Evolutionary conservation across 2,329 filamentous ascomycete genomes (phyloP).

Genomic region (Colletotrichum camelliae): DNA sequence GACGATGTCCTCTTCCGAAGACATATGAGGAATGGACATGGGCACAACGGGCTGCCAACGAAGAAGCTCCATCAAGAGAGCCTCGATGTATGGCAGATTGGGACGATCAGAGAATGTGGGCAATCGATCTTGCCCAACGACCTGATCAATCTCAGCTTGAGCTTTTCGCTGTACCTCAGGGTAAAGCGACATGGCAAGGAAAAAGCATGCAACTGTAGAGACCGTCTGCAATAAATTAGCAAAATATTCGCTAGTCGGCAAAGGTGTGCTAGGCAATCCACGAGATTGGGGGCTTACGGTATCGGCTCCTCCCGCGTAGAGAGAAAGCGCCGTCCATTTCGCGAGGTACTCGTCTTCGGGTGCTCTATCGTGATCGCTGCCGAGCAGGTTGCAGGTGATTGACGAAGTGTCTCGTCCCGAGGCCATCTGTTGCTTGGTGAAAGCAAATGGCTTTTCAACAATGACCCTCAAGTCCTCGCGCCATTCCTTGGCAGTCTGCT

Average conservation of each 20-base stretch:
- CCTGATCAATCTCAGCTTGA: slow-evolving; percentile 55
- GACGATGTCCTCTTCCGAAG: slow-evolving; percentile 25
- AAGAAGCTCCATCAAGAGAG: slow-evolving; percentile 59
- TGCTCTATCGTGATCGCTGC: background rate
- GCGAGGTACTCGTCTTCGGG: background rate
- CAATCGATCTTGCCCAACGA: slow-evolving; percentile 52
- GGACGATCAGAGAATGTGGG: slow-evolving; percentile 54
- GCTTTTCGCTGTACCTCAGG: slow-evolving; percentile 51
- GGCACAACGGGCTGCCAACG: slow-evolving; percentile 60
- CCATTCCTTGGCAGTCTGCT: slow-evolving; percentile 10
- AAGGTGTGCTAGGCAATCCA: background rate
- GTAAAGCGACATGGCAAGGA: slow-evolving; percentile 50
- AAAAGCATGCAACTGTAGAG: slow-evolving; percentile 44
- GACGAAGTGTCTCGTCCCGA: background rate
- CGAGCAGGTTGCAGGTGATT: background rate
- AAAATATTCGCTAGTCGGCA: slow-evolving; percentile 4
- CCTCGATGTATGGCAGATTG: slow-evolving; percentile 56
- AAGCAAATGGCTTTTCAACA: slow-evolving; percentile 11
- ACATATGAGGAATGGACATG: slow-evolving; percentile 43
- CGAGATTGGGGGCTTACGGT: background rate
- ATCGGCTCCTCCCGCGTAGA: slow-evolving; percentile 18
- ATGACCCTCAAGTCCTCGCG: background rate
- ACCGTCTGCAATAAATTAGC: slow-evolving; percentile 22
- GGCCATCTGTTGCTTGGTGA: slow-evolving; percentile 27
- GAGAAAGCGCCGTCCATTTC: slow-evolving; percentile 6